Evolutionary conservation across 495 filamentous ascomycete genomes (phyloP), one percentile per base, ranked within the genome.

Genomic region (Glarea lozoyensis): DNA sequence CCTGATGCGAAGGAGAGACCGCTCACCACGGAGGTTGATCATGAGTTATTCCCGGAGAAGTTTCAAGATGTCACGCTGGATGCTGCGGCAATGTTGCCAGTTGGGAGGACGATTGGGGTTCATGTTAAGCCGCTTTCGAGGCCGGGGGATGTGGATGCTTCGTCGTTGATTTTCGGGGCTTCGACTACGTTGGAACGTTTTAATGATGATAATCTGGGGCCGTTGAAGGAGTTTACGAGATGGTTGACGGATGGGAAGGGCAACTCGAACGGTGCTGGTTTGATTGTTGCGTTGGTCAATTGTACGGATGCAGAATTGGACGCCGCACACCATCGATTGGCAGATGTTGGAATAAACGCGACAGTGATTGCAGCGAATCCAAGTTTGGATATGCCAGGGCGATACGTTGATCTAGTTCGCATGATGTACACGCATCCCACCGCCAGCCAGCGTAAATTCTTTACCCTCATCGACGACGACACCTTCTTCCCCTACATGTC

Each of bases 401-500:
- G 60, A 40, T 65, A 65, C 40, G 51, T 61, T 1, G 56, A 63
- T 19, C 46, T 67, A 0, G 50, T 59, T 10, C 45, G 40, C 30
- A 23, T 53, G 35, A 42, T 67, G n/a, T 49, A 51, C 18, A 45
- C 42, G 20, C 56, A 58, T 24, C 50, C 33, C 23, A 49, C 40
- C 20, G 46, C 34, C n/a, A 38, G 29, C 4, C 15, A 27, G 13
- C 24, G 40, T 7, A 49, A 52, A 24, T 67, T 46, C 45, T 56
- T 64, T 21, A 56, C 47, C 24, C 47, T 67, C 1, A 40, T 63
- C 5, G 63, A 67, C 24, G 62, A 64, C 42, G 62, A 67, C 46
- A 59, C 64, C 20, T 82, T 82, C 50, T 78, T 80, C 61, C 62
- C 69, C 0, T 73, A 67, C 15, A 66, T 79, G 58, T 43, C 58